A percentile compares a stretch with the other conserved stretches of the same genome.
Conservation (phyloP, 73 alveolate species). For the Paramecium caudatum region DNA sequence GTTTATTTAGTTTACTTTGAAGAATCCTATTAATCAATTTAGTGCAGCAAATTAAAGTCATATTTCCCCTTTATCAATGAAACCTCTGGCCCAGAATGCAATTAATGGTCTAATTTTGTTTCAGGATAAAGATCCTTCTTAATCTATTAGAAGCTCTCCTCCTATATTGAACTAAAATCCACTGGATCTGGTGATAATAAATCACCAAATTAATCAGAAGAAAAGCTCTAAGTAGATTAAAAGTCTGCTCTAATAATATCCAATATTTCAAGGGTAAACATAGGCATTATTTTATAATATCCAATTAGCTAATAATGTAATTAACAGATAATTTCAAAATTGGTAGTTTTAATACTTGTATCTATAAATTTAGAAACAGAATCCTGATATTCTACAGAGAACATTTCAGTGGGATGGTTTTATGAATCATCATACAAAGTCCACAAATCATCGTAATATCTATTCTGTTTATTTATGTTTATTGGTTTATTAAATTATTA, state of each 20-base stretch:
- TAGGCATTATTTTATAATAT: constrained; percentile 15
- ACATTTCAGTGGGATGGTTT: constrained; percentile 20
- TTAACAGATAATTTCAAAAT: constrained; percentile 12
- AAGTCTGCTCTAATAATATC: background rate
- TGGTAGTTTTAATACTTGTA: background rate
- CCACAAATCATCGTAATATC: constrained; percentile 40
- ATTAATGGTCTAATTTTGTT: background rate
- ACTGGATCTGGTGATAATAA: constrained; percentile 39
- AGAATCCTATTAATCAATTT: background rate
- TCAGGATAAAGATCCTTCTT: background rate
- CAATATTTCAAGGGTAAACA: constrained; percentile 27
- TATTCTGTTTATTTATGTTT: background rate
- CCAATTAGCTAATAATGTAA: constrained; percentile 8
- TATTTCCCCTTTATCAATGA: background rate
- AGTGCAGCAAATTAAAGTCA: too few species aligned
- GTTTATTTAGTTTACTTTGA: background rate
- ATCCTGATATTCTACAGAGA: background rate
- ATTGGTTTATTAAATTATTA: background rate
- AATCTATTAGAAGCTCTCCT: background rate
- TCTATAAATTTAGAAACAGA: background rate
- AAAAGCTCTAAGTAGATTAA: background rate
- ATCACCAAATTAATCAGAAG: background rate
- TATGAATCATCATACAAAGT: constrained; percentile 21
- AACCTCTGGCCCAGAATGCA: background rate
- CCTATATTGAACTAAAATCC: constrained; percentile 12